Base-by-base conservation (phyloP, 257 asterid species). In the Henckelia pumila region DNA sequence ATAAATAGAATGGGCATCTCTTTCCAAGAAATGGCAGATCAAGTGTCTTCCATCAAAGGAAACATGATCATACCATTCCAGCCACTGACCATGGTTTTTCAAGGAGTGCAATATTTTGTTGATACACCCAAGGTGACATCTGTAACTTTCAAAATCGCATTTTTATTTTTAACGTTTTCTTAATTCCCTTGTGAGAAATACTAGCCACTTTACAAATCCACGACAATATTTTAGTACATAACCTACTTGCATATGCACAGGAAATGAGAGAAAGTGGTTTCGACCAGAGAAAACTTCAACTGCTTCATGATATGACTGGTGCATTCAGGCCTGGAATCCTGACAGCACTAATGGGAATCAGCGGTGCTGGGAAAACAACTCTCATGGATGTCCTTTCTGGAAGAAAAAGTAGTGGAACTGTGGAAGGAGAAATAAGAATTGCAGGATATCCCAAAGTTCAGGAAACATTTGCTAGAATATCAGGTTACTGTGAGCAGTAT, bases 281-380 rank as follows among this genome's bases (percentile, higher is more conserved):
- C 63, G 73, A 66, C 37, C 56, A 77, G 40, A 73, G 73, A 29
- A 79, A 63, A 65, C 82, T 84, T 40, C 84, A 71, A 32, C 83
- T 84, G 63, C 83, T 84, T 65, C 16, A 28, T 35, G 81, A 77
- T 61, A 72, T 84, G 63, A 81, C 87, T 0, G 83, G 83, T 28
- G 67, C 85, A 61, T 73, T 84, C 64, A 81, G 82, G 32, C 85
- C 87, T 19, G 87, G 89, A 22, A 65, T 84, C 57, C 83, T 81
- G 32, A 79, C 86, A 8, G 89, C 89, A 63, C 80, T 84, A 65
- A 81, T 84, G 89, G 89, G 89, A n/a, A 87, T 84, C 23, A 84
- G 87, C 61, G 89, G 89, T 37, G 89, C 89, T 53, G 89, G 89
- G 24, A 84, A 84, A 71, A 84, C 87, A 37, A 81, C 87, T 26